These are phyloP conservation scores for Polygonum aviculare DNA, from an alignment of 148 eudicot species.

Conservation along the genomic window DNA sequence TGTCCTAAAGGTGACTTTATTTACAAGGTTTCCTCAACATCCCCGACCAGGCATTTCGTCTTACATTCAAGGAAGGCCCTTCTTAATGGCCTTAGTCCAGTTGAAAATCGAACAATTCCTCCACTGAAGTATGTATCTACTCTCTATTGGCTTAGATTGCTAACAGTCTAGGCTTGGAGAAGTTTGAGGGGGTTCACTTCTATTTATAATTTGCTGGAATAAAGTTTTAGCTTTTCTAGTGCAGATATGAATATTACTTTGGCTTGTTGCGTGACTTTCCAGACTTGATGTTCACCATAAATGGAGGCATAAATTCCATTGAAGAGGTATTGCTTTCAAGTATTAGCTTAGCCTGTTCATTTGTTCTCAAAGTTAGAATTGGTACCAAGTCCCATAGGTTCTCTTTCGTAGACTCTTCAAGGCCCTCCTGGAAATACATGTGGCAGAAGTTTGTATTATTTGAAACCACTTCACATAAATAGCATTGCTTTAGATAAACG, in stretches of 20 bases:
- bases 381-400: neutral
- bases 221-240: conserved; percentile 9
- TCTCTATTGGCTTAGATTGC: neutral
- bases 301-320: conserved; percentile 82
- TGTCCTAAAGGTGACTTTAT: conserved; percentile 62
- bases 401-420: neutral
- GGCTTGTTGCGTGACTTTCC: conserved; percentile 95
- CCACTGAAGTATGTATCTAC: conserved; percentile 68
- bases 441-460: neutral
- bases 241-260: conserved; percentile 88
- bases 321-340: conserved; percentile 52
- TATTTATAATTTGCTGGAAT: neutral
- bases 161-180: conserved; percentile 2
- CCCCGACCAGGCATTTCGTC: conserved; percentile 91
- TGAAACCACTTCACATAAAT: neutral
- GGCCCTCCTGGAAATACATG: neutral
- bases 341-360: neutral
- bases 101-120: conserved; percentile 85
- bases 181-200: neutral
- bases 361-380: neutral
- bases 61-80: conserved; percentile 95
- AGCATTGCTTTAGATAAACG: neutral
- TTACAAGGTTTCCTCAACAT: conserved; percentile 85
- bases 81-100: conserved; percentile 94
- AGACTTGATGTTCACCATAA: conserved; percentile 74